Evolutionary conservation across 2,329 filamentous ascomycete genomes (phyloP), one percentile per base, ranked within the genome.

Genomic region (Diplodia corticola): DNA sequence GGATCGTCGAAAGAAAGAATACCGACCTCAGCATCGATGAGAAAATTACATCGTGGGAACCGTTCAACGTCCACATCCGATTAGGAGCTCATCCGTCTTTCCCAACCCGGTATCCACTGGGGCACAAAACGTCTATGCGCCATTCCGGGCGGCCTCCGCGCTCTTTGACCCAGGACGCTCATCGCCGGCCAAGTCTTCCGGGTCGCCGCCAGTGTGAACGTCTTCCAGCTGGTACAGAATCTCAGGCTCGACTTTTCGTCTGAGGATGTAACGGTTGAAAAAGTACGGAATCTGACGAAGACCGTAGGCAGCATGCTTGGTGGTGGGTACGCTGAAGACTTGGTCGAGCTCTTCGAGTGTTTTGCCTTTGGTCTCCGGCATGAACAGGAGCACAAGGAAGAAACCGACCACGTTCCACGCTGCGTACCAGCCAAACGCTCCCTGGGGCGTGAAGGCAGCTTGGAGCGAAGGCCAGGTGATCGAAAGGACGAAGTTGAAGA

Each of bases 341-440:
- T 85, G 81, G 69, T 84, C 82, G 53, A 85, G 71, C 66, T 76
- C 72, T 63, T 76, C 73, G 37, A 75, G 69, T 2, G 73, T 74
- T 51, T 71, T 69, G 20, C 69, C 70, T 69, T 83, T 83, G 1
- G 81, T 83, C 70, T 85, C 83, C 3, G 79, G 82, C 50, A 85
- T 73, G 70, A 84, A 85, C 15, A 84, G 67, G 78, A 82, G 71
- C 73, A 80, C 78, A 73, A 83, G 77, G 74, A 85, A 22, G 78
- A 82, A 85, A 3, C 82, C 83, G 24, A 84, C 76, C n/a, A 85
- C 68, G 72, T 85, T 85, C 79, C 83, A 83, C 0, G 76, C 82
- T 0, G 84, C 85, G 69, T 86, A 86, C 80, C 83, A 87, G 9
- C 80, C 80, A 69, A 87, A 86, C 0, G 81, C 84, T 2, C 84